These are phyloP conservation scores for Mikania micrantha DNA, from an alignment of 129 eudicot species.

Conservation along the genomic window DNA sequence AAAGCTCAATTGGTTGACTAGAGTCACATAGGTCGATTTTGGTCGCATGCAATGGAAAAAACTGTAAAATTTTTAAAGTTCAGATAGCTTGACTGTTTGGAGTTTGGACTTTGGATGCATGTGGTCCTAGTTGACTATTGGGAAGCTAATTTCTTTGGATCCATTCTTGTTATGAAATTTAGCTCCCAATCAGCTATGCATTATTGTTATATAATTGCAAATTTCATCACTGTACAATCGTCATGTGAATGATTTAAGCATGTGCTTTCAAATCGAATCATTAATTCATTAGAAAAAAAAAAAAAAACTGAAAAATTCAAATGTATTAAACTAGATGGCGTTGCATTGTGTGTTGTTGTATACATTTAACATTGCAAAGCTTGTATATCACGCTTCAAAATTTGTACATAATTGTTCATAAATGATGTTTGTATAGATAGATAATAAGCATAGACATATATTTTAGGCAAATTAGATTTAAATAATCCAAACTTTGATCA, in stretches of 20 bases:
- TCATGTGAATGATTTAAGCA: background rate
- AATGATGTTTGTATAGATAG: too few species aligned
- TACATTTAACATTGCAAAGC: too few species aligned
- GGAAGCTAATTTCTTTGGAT: background rate
- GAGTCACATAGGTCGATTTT: background rate
- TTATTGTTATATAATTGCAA: background rate
- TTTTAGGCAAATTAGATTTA: too few species aligned
- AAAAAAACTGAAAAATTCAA: too few species aligned
- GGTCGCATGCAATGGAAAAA: background rate
- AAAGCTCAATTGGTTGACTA: background rate
- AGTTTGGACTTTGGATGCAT: background rate
- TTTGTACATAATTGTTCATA: too few species aligned
- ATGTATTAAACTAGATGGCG: too few species aligned
- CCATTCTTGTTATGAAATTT: background rate
- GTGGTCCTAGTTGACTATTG: background rate
- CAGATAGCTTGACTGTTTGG: background rate
- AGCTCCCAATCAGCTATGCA: background rate
- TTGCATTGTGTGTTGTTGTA: too few species aligned
- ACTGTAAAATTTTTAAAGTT: background rate
- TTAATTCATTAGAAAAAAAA: too few species aligned
- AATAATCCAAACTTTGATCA: too few species aligned
- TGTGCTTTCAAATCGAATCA: background rate
- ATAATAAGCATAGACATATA: too few species aligned
- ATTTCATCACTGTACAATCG: too few species aligned
- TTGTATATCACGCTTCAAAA: too few species aligned